Base-by-base conservation (phyloP, 495 filamentous ascomycete genomes). In the Chaetomidium leptoderma region DNA sequence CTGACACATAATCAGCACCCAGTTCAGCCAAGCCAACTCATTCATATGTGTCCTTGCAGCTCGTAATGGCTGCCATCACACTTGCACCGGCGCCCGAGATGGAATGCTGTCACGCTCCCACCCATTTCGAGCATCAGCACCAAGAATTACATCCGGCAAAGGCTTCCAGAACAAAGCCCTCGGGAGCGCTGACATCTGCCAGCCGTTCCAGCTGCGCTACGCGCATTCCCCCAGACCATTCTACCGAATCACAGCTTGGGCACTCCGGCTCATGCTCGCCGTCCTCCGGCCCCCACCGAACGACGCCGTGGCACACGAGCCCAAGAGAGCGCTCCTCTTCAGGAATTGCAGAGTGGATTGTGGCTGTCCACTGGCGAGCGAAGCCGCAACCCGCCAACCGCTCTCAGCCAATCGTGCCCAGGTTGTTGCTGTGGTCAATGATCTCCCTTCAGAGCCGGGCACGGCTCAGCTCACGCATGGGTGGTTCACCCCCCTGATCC, bases 261-360 rank as follows among this genome's bases (percentile, higher is more conserved):
- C 29, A 11, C 4, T 37, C 24, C 32, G 29, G 49, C 23, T 29
- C 35, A n/a, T n/a, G 14, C 21, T 53, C 35, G 13, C 47, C 24
- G 47, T 19, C 11, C 29, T 14, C 17, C 7, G 33, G 17, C 2
- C 17, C 24, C 50, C 50, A 9, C 36, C n/a, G 10, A 32, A 35
- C 17, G 30, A 44, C 26, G 52, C 40, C 17, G 52, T 55, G 40
- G 14, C 2, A 55, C 52, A 44, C 52, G 29, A 35, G n/a, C n/a
- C n/a, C n/a, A n/a, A n/a, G n/a, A n/a, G n/a, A n/a, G n/a, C n/a
- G n/a, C n/a, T n/a, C n/a, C n/a, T n/a, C n/a, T n/a, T n/a, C n/a
- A n/a, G 51, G 16, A 19, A 29, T 26, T n/a, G 24, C 6, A 11
- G 27, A 27, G 36, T 53, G 51, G 36, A 39, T 24, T 8, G 17